phyloP scores from a whole-genome alignment of 1,139 yeast species.

The Taphrina populina region DNA sequence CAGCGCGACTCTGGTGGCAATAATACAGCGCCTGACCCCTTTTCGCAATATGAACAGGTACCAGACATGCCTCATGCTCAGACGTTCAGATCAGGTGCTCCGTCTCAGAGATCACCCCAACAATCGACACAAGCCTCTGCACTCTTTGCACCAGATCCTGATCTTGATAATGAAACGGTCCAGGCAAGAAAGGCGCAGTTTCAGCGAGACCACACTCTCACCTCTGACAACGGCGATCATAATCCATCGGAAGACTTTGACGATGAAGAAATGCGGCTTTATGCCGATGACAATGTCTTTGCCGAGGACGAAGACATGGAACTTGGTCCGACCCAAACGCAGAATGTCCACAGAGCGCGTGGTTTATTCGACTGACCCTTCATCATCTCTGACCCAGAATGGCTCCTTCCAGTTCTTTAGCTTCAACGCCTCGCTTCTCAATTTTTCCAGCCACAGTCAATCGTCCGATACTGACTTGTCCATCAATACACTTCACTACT shows the following conservation, averaged over 20 bases:
- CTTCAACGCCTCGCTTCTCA: slow-evolving; percentile 9
- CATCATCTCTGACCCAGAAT: background rate
- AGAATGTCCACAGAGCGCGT: slow-evolving; percentile 3
- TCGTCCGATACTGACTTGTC: slow-evolving; percentile 18
- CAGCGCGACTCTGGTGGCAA: background rate
- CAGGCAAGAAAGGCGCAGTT: too few relatives aligned
- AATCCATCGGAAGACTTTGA: background rate
- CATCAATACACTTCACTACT: slow-evolving; percentile 6
- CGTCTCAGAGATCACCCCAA: background rate
- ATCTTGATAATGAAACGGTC: slow-evolving; percentile 5
- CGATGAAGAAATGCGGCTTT: slow-evolving; percentile 15
- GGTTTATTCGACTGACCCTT: slow-evolving; percentile 31
- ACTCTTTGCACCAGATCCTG: slow-evolving; percentile 18
- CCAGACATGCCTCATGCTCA: background rate
- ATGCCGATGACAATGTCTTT: slow-evolving; percentile 15
- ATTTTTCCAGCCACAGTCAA: slow-evolving; percentile 22
- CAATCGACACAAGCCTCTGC: background rate
- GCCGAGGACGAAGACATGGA: slow-evolving; percentile 20
- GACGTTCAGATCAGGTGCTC: background rate
- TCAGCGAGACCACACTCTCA: background rate
- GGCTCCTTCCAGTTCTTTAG: slow-evolving; percentile 9
- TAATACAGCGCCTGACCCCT: background rate
- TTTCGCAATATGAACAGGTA: background rate
- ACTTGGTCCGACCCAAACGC: slow-evolving; percentile 36
- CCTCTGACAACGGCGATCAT: background rate